Evolutionary conservation across 257 asterid species (phyloP).

Genomic region (Plantago elongata): DNA sequence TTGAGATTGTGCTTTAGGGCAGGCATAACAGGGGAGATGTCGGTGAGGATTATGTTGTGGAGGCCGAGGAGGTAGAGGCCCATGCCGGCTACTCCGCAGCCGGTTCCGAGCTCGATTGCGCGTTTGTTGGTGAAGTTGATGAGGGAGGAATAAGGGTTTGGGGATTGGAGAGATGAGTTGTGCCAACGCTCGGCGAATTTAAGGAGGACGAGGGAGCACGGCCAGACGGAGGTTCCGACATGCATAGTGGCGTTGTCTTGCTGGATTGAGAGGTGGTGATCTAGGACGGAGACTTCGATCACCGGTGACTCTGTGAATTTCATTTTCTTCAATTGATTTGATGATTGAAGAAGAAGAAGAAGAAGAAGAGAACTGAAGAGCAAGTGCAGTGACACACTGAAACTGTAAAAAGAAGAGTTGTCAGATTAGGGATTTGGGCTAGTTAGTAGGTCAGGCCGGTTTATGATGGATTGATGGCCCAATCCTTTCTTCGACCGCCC

Average conservation of each 20-base stretch:
- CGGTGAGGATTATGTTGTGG: slow-evolving; percentile 66
- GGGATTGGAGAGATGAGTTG: slow-evolving; percentile 39
- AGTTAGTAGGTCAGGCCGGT: too few species aligned
- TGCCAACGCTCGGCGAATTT: slow-evolving; percentile 95
- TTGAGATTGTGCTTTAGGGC: slow-evolving; percentile 81
- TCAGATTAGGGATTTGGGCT: too few species aligned
- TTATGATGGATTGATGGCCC: too few species aligned
- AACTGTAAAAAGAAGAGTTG: too few species aligned
- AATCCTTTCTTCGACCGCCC: too few species aligned
- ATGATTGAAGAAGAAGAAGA: neutral
- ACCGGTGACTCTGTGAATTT: slow-evolving; percentile 86
- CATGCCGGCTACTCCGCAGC: slow-evolving; percentile 89
- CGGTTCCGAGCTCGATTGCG: slow-evolving; percentile 81
- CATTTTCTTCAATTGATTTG: slow-evolving; percentile 31
- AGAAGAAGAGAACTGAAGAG: neutral
- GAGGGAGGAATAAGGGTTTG: slow-evolving; percentile 73
- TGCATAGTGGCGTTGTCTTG: slow-evolving; percentile 97
- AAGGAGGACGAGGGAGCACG: slow-evolving; percentile 80
- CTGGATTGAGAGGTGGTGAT: slow-evolving; percentile 60
- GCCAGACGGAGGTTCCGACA: slow-evolving; percentile 99
- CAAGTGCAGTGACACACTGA: too few species aligned
- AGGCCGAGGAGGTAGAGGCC: slow-evolving; percentile 74
- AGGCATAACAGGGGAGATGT: slow-evolving; percentile 95
- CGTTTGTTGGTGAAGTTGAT: slow-evolving; percentile 62
- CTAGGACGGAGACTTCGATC: slow-evolving; percentile 56